Conservation (phyloP, 2,329 filamentous ascomycete species). For the Aureobasidium leucospermi region DNA sequence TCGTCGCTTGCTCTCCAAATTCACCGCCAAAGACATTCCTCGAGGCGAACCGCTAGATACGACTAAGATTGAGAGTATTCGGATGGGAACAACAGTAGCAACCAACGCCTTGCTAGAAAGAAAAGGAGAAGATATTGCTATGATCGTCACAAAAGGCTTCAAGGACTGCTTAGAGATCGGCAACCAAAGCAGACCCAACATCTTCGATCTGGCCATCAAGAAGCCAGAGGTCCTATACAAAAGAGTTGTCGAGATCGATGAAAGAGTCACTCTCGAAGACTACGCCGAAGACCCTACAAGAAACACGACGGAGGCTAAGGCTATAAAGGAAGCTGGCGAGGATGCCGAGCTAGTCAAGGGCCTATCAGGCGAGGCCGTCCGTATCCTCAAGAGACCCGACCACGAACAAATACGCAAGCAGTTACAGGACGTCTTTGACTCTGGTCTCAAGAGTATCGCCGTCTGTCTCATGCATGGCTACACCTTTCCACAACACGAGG, state of each 20-base stretch:
- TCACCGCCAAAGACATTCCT: constrained; percentile 67
- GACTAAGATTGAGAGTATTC: constrained; percentile 76
- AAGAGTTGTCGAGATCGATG: constrained; percentile 78
- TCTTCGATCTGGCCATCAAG: constrained; percentile 82
- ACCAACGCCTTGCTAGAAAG: constrained; percentile 86
- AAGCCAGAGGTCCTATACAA: constrained; percentile 85
- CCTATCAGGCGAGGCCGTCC: constrained; percentile 65
- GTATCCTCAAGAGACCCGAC: constrained; percentile 58
- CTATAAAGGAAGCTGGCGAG: constrained; percentile 38
- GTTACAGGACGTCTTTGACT: constrained; percentile 59
- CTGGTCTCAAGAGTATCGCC: constrained; percentile 72
- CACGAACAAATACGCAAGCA: constrained; percentile 51
- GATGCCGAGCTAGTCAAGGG: constrained; percentile 59
- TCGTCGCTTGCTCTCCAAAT: constrained; percentile 72
- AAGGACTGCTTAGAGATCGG: constrained; percentile 82
- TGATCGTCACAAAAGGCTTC: constrained; percentile 84
- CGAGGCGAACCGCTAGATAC: constrained; percentile 76
- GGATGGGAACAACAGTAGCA: constrained; percentile 93
- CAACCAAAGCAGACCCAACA: constrained; percentile 81
- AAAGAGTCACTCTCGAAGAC: constrained; percentile 84
- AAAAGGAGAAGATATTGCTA: constrained; percentile 80
- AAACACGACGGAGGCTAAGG: constrained; percentile 47
- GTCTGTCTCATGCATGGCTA: constrained; percentile 91
- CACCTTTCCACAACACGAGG: constrained; percentile 82
- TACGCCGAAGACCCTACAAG: constrained; percentile 80